Evolutionary conservation across 306 rosid species (phyloP).

Genomic region (Cicer judaicum): DNA sequence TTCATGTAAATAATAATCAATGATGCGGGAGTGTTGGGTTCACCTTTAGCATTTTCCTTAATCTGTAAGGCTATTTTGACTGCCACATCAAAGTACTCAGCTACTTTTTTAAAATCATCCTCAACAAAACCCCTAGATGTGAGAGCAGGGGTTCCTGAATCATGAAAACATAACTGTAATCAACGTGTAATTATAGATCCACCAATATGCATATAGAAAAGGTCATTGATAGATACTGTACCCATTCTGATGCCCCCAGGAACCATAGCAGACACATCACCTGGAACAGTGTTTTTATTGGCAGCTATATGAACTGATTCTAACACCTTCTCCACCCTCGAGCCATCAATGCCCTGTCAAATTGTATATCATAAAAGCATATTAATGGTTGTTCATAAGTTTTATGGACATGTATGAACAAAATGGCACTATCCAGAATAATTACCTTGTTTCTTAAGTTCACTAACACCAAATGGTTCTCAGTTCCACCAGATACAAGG

Average conservation of each 20-base stretch:
- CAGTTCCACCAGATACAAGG: constrained; percentile 97
- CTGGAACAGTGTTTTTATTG: constrained; percentile 96
- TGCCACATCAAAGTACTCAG: constrained; percentile 79
- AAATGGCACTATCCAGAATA: constrained; percentile 18
- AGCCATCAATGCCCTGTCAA: constrained; percentile 89
- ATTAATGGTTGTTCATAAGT: constrained; percentile 29
- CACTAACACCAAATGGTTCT: constrained; percentile 87
- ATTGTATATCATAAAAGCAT: constrained; percentile 4
- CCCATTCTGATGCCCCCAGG: constrained; percentile 99
- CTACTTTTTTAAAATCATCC: constrained; percentile 84
- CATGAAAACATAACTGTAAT: constrained; percentile 27
- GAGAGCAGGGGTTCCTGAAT: constrained; percentile 91
- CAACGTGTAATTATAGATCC: constrained; percentile 24
- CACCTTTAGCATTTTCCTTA: constrained; percentile 76
- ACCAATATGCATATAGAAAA: constrained; percentile 32
- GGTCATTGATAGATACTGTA: constrained; percentile 42
- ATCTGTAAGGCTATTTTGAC: constrained; percentile 88
- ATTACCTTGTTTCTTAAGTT: constrained; percentile 86
- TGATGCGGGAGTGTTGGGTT: constrained; percentile 14
- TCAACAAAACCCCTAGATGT: constrained; percentile 92
- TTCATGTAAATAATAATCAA: neutral
- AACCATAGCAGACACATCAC: constrained; percentile 98
- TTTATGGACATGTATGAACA: constrained; percentile 26
- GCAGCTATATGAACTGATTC: constrained; percentile 91
- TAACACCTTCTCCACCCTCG: constrained; percentile 94